Evolutionary conservation across 805 yeast genomes (phyloP), one percentile per base, ranked within the genome.

Genomic region (Metschnikowia lachancei): DNA sequence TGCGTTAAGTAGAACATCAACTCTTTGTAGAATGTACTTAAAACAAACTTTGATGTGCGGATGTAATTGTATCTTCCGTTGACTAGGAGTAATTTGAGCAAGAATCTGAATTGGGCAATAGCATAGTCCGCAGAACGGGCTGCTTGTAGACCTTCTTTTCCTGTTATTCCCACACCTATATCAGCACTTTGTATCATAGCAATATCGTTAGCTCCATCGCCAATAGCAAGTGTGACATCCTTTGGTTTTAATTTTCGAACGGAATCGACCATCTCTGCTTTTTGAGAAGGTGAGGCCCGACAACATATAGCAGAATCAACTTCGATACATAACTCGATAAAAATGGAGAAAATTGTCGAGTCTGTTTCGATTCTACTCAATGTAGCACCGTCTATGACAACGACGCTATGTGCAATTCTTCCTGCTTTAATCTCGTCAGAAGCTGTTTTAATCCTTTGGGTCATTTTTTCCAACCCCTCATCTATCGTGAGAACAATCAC

Each of bases 141-240:
- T 0, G 99, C 99, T 60, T 94, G 99, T 36, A 94, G 70, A 1
- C 99, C 99, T 67, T 94, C 99, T 56, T 85, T 87, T 31, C 99
- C 99, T 1, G 98, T 91, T 43, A 94, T 94, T 24, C 99, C 99
- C 52, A 94, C 80, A 24, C 99, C 99, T 46, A 94, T 89, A 65
- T 94, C 98, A 0, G 99, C 99, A 60, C 95, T 85, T 69, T 94
- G 97, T 51, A 94, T 94, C 99, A 94, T 94, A 1, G 99, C 98
- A 62, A 94, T 91, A 66, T 94, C 99, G 62, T 94, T 94, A 2
- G 99, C 99, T 53, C 99, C 99, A 68, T 94, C 99, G 7, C 99
- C 99, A 61, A 94, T 87, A 0, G 99, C 99, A 51, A 94, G 74
- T 0, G 97, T 89, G 5, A 94, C 97, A 34, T 87, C 76, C 1